These are phyloP conservation scores for Fusarium sp. DNA, from an alignment of 2,329 filamentous ascomycete genomes.

Conservation along the genomic window DNA sequence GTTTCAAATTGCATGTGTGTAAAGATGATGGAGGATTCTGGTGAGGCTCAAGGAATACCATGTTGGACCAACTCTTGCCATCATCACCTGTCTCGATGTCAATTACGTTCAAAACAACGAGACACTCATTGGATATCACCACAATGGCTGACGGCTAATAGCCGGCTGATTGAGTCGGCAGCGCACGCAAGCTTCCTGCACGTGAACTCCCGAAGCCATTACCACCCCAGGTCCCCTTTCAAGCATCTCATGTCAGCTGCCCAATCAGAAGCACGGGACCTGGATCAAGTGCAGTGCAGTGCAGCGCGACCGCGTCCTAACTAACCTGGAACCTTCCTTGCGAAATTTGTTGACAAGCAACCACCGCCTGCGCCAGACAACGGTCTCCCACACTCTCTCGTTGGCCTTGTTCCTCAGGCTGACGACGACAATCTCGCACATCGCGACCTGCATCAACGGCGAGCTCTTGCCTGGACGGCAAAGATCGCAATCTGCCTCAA, in stretches of 20 bases:
- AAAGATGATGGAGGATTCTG: not conserved
- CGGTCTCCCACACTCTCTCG: slow-evolving; percentile 4
- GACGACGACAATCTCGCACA: slow-evolving; percentile 18
- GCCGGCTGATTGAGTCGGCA: slow-evolving; percentile 32
- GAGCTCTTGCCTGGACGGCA: slow-evolving; percentile 9
- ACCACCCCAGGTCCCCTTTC: slow-evolving; percentile 39
- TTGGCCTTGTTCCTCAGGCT: slow-evolving; percentile 19
- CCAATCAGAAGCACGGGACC: slow-evolving; percentile 44
- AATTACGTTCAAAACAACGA: not conserved
- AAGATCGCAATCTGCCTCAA: slow-evolving; percentile 12
- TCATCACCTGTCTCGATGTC: not conserved
- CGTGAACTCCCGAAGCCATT: slow-evolving; percentile 39
- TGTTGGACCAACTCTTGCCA: not conserved
- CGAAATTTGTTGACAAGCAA: slow-evolving; percentile 48
- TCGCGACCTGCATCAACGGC: slow-evolving; percentile 2
- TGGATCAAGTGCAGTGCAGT: slow-evolving; percentile 33
- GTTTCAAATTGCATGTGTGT: not conserved
- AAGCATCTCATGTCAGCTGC: slow-evolving; percentile 37
- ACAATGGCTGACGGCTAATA: slow-evolving; percentile 37
- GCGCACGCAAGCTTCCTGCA: slow-evolving; percentile 30
- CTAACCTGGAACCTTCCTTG: slow-evolving; percentile 22
- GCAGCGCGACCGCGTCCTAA: slow-evolving; percentile 34
- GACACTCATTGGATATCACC: slow-evolving; percentile 1
- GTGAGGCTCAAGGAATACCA: not conserved
- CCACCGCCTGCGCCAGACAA: slow-evolving; percentile 37